Base-by-base conservation (phyloP, 208 protist species). In the Strigomonas culicis region DNA sequence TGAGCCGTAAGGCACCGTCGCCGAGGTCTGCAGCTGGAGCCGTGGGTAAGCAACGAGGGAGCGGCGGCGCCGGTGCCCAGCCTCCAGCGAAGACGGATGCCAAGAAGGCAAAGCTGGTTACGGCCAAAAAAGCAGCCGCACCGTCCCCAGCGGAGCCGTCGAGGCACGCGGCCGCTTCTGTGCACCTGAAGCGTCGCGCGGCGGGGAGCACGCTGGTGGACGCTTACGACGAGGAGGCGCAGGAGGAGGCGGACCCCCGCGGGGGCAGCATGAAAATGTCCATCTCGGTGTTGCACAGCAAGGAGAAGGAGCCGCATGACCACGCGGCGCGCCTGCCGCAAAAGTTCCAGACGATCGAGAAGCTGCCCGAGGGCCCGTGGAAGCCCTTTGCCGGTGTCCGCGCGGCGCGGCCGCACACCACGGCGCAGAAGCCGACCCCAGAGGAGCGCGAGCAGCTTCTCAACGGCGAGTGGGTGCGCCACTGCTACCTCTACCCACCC, bases 381-480 rank as follows among this genome's bases (percentile, higher is more conserved):
- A 57, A 72, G 31, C 90, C 90, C 0, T 87, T 95, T 46, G 90
- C 80, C 30, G 78, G 80, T 39, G 64, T 90, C 17, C 85, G 77
- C 59, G 64, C 60, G 28, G 68, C 79, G 19, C 60, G 70, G 49
- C 30, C 63, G 53, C 63, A 72, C 53, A 60, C 59, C 10, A 51
- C 63, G 22, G 62, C 72, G 8, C 36, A 59, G 25, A 70, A 75
- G 63, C 87, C 86, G 17, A 91, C 87, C 27, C 63, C 80, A n/a
- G 81, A 96, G 70, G 90, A 96, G 82, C 82, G 86, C 55, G 67
- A 86, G 34, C 59, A 63, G 41, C 58, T 94, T 8, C 75, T 94
- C 15, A 79, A 86, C 39, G 87, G 86, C 1, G 85, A 92, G 46
- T 96, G 90, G 88, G 78, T 96, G 43, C 84, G 87, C 4, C 70